phyloP scores from a whole-genome alignment of 768 basidiomycete species.

The Lentinula sp. region DNA sequence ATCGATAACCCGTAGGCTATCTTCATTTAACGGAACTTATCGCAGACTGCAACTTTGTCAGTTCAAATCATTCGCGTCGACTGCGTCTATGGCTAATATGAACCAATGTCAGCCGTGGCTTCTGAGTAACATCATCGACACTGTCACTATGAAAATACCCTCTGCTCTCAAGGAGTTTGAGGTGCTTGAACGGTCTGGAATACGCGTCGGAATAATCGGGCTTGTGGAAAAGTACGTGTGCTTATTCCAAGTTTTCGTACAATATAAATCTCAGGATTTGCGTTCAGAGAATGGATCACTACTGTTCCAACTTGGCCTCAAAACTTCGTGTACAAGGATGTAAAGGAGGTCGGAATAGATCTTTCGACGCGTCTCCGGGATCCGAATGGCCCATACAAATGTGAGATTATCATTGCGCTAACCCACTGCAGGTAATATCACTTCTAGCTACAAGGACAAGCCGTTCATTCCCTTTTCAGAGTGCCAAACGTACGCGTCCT shows the following conservation, averaged over 20 bases:
- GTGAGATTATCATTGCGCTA: constrained; percentile 80
- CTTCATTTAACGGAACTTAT: constrained; percentile 64
- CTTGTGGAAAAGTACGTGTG: constrained; percentile 72
- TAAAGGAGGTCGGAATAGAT: constrained; percentile 65
- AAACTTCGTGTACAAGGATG: constrained; percentile 70
- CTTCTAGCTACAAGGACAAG: not conserved
- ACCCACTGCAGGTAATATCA: constrained; percentile 69
- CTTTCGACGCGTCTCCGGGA: constrained; percentile 72
- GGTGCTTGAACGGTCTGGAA: constrained; percentile 63
- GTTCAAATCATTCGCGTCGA: constrained; percentile 17
- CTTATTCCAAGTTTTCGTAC: not conserved
- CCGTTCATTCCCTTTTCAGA: constrained; percentile 18
- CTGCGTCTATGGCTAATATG: not conserved
- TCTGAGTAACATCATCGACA: constrained; percentile 81
- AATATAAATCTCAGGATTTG: not conserved
- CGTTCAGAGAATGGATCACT: constrained; percentile 75
- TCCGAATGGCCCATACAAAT: constrained; percentile 58
- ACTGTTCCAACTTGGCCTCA: constrained; percentile 85
- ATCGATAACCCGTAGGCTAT: constrained; percentile 35
- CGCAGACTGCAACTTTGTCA: constrained; percentile 66
- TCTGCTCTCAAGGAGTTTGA: constrained; percentile 53
- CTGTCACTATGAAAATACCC: constrained; percentile 56
- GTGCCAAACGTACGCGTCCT: constrained; percentile 39
- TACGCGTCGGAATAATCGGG: constrained; percentile 78
- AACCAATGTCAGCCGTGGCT: constrained; percentile 69